Evolutionary conservation across 768 basidiomycete species (phyloP).

Genomic region (Calocera viscosa): DNA sequence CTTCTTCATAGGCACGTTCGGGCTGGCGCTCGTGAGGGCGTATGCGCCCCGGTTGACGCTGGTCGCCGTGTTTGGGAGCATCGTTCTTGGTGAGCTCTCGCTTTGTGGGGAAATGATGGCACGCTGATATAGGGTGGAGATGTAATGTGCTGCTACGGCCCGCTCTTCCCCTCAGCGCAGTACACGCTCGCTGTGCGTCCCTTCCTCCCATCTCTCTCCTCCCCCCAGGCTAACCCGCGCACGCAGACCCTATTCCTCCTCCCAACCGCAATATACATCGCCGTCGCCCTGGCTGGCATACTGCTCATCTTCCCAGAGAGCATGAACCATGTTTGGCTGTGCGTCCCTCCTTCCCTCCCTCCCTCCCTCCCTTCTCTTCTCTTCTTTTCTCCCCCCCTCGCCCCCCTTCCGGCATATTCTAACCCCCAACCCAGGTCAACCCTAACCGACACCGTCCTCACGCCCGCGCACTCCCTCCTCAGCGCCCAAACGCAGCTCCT

Average conservation of each 20-base stretch:
- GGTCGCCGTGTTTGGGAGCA: conserved; percentile 37
- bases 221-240: not conserved
- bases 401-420: not conserved
- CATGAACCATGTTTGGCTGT: conserved; percentile 34
- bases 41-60: conserved; percentile 37
- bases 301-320: conserved; percentile 43
- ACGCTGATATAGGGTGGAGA: conserved; percentile 17
- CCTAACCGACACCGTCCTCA: conserved; percentile 22
- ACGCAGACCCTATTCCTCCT: conserved; percentile 30
- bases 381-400: not conserved
- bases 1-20: conserved; percentile 35
- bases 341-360: conserved; percentile 22
- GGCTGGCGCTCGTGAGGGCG: conserved; percentile 37
- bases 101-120: not conserved
- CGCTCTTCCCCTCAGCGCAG: conserved; percentile 37
- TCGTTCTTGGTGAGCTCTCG: conserved; percentile 27
- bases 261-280: conserved; percentile 37
- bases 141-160: conserved; percentile 31
- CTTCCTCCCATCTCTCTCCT: conserved; percentile 17
- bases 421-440: not conserved
- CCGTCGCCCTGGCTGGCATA: conserved; percentile 36
- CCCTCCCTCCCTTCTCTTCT: not conserved
- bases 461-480: conserved; percentile 20
- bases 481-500: conserved; percentile 23
- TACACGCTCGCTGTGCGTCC: conserved; percentile 30